Evolutionary conservation across 306 rosid genomes (phyloP).

Genomic region (Lupinus albus): DNA sequence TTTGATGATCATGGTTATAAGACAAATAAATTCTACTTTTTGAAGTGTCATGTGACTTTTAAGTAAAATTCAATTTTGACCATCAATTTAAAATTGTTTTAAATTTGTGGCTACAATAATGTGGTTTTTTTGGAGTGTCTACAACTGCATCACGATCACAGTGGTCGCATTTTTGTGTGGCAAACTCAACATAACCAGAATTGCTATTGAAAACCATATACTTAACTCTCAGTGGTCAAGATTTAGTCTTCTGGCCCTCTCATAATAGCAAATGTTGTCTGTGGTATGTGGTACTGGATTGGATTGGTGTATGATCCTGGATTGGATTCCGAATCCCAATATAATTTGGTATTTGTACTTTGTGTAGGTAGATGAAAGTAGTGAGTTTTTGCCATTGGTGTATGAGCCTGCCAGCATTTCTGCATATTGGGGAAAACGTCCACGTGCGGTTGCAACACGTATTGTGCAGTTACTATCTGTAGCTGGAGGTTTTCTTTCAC

Average conservation of each 20-base stretch:
- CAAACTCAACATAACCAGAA: too few relatives aligned
- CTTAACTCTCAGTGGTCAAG: background rate
- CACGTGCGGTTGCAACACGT: constrained; percentile 89
- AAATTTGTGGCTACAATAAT: too few relatives aligned
- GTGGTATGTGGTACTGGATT: background rate
- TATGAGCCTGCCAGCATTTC: constrained; percentile 88
- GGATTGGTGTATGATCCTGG: background rate
- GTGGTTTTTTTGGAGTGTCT: too few relatives aligned
- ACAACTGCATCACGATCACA: too few relatives aligned
- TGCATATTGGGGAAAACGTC: constrained; percentile 96
- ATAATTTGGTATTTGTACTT: constrained; percentile 24
- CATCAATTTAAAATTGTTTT: too few relatives aligned
- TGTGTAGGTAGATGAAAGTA: constrained; percentile 84
- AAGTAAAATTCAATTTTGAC: too few relatives aligned
- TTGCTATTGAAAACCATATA: too few relatives aligned
- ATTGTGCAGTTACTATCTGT: constrained; percentile 83
- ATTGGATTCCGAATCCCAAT: constrained; percentile 13
- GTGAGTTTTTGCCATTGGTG: constrained; percentile 87
- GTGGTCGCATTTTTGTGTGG: too few relatives aligned
- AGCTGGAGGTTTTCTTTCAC: constrained; percentile 96
- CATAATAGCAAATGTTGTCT: background rate
- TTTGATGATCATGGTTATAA: background rate
- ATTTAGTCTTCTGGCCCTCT: background rate
- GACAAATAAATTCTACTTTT: too few relatives aligned
- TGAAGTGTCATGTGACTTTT: too few relatives aligned